These are phyloP conservation scores for Cadophora sp. DNA, from an alignment of 2,329 filamentous ascomycete genomes.

Conservation along the genomic window DNA sequence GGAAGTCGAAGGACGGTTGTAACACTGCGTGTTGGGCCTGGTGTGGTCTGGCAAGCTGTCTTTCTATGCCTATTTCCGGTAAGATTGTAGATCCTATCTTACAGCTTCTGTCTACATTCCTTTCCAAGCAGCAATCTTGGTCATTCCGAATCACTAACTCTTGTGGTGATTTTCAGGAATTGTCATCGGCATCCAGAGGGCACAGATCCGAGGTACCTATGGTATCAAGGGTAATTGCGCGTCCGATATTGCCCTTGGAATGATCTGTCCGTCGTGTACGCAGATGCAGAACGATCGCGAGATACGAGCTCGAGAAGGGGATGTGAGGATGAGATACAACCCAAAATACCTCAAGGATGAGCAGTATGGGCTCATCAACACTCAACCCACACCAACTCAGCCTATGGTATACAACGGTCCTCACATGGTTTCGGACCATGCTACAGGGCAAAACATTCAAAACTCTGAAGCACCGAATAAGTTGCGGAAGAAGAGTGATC, in stretches of 20 bases:
- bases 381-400: conserved; percentile 22
- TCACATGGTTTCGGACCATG: conserved; percentile 5
- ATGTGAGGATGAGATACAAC: conserved; percentile 19
- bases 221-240: conserved; percentile 48
- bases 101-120: not conserved
- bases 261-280: conserved; percentile 51
- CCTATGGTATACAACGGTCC: conserved; percentile 37
- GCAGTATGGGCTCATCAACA: conserved; percentile 1
- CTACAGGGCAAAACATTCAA: not conserved
- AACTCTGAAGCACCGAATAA: conserved; percentile 1
- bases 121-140: not conserved
- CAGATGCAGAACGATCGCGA: conserved; percentile 54
- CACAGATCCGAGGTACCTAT: conserved; percentile 50
- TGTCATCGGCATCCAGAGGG: conserved; percentile 39
- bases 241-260: conserved; percentile 45
- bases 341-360: not conserved
- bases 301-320: conserved; percentile 49
- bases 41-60: conserved; percentile 38
- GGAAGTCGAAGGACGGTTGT: conserved; percentile 44
- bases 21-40: conserved; percentile 49
- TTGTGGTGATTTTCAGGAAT: conserved; percentile 20
- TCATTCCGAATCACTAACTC: no score
- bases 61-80: not conserved
- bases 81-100: not conserved
- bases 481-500: conserved; percentile 8